phyloP scores from a whole-genome alignment of 2,329 filamentous ascomycete species.

The Fusarium continuum region DNA sequence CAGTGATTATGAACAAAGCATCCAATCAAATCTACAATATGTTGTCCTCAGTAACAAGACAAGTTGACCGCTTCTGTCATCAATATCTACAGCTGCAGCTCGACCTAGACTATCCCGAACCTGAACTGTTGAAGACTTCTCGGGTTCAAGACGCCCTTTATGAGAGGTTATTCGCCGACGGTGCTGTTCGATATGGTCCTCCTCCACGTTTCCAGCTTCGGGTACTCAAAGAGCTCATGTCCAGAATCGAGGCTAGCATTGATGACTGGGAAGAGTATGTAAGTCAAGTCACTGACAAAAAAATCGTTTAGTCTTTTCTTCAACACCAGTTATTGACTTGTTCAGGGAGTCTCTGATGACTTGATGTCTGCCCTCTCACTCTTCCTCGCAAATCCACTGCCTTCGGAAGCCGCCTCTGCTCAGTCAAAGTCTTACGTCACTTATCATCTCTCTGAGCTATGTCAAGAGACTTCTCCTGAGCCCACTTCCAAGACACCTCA shows the following conservation, averaged over 20 bases:
- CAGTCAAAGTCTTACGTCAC: slow-evolving; percentile 80
- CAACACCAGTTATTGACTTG: slow-evolving; percentile 36
- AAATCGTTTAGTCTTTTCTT: not conserved
- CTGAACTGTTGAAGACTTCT: slow-evolving; percentile 64
- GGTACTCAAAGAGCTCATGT: slow-evolving; percentile 77
- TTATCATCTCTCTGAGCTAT: slow-evolving; percentile 62
- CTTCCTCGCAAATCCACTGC: slow-evolving; percentile 70
- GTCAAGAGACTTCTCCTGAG: slow-evolving; percentile 5
- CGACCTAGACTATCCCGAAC: slow-evolving; percentile 70
- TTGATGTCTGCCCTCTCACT: slow-evolving; percentile 75
- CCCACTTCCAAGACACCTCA: not conserved
- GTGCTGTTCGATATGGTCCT: slow-evolving; percentile 64
- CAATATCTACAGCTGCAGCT: slow-evolving; percentile 84
- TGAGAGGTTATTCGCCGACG: slow-evolving; percentile 70
- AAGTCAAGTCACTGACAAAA: slow-evolving; percentile 53
- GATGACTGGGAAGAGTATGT: slow-evolving; percentile 88
- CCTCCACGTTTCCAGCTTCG: slow-evolving; percentile 75
- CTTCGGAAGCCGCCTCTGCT: slow-evolving; percentile 70
- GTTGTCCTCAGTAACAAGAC: slow-evolving; percentile 24
- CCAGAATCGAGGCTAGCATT: slow-evolving; percentile 76
- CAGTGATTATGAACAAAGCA: not conserved
- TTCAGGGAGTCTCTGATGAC: slow-evolving; percentile 83
- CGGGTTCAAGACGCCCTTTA: slow-evolving; percentile 74
- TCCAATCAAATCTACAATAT: slow-evolving; percentile 7
- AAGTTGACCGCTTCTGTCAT: slow-evolving; percentile 66